phyloP scores from a whole-genome alignment of 176 grass and related monocot species.

The Carex myosuroides region DNA sequence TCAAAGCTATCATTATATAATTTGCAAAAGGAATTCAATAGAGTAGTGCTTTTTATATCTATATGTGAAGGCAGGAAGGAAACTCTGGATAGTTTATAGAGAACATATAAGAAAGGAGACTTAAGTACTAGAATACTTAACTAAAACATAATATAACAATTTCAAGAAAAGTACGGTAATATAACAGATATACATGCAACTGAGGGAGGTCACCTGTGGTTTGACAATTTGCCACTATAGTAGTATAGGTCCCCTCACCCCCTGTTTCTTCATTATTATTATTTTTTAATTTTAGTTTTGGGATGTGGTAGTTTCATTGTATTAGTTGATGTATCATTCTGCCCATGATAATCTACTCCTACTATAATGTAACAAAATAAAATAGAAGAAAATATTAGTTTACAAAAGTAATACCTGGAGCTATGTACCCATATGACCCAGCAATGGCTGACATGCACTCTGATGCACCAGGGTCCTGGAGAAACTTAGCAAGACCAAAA shows the following conservation, averaged over 20 bases:
- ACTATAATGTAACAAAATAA: not conserved
- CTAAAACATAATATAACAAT: not conserved
- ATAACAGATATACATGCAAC: not conserved
- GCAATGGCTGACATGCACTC: slow-evolving; percentile 88
- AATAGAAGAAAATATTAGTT: not conserved
- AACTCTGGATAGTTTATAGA: not conserved
- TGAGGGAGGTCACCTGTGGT: not conserved
- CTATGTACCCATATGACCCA: slow-evolving; percentile 93
- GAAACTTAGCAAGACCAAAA: slow-evolving; percentile 91
- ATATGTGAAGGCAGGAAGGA: not conserved
- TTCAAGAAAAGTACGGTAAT: not conserved
- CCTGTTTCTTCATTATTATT: not conserved
- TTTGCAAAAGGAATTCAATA: not conserved
- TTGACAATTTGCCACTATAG: not conserved
- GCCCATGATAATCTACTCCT: not conserved
- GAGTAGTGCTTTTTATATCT: not conserved
- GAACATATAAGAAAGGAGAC: not conserved
- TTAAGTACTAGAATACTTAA: not conserved
- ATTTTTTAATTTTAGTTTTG: not conserved
- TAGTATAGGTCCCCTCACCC: not conserved
- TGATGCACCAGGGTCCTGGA: slow-evolving; percentile 38
- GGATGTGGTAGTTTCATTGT: not conserved
- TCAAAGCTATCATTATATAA: not conserved
- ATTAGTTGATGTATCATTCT: not conserved
- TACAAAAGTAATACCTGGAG: slow-evolving; percentile 45